Percentiles rank a stretch among this genome's conserved stretches.
Conservation (phyloP, 805 yeast genomes). For the Sugiyamaella floridensis region DNA sequence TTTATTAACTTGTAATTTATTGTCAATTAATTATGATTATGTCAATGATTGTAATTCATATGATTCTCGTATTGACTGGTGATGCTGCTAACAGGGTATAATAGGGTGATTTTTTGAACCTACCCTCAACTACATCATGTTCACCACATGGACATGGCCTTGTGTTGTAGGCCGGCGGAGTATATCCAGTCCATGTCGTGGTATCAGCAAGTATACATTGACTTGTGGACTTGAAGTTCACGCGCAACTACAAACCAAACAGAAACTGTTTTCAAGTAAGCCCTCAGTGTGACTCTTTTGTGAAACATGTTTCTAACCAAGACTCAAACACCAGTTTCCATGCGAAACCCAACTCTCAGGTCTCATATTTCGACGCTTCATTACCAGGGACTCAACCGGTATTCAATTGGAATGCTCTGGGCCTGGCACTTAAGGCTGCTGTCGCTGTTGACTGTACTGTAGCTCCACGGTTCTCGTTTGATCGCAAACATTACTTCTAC, state of each 20-base stretch:
- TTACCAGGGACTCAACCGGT: constrained; percentile 90
- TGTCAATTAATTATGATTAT: no score
- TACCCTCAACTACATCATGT: neutral
- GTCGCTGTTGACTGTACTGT: constrained; percentile 58
- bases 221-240: constrained; percentile 92
- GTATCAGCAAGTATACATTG: constrained; percentile 31
- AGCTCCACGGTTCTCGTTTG: constrained; percentile 58
- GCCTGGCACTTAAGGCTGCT: constrained; percentile 67
- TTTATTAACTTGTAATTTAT: no score
- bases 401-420: constrained; percentile 66
- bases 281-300: neutral
- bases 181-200: neutral
- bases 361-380: constrained; percentile 76
- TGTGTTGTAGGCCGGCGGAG: neutral
- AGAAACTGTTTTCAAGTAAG: constrained; percentile 64
- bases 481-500: constrained; percentile 92
- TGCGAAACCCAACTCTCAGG: constrained; percentile 57
- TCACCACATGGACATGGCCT: neutral
- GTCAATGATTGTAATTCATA: no score
- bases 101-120: neutral
- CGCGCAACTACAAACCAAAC: constrained; percentile 69
- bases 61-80: no score
- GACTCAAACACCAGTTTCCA: constrained; percentile 30
- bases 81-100: neutral
- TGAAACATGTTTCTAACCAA: constrained; percentile 37